Conservation (phyloP, 495 filamentous ascomycete genomes). For the Trichoderma gamsii region DNA sequence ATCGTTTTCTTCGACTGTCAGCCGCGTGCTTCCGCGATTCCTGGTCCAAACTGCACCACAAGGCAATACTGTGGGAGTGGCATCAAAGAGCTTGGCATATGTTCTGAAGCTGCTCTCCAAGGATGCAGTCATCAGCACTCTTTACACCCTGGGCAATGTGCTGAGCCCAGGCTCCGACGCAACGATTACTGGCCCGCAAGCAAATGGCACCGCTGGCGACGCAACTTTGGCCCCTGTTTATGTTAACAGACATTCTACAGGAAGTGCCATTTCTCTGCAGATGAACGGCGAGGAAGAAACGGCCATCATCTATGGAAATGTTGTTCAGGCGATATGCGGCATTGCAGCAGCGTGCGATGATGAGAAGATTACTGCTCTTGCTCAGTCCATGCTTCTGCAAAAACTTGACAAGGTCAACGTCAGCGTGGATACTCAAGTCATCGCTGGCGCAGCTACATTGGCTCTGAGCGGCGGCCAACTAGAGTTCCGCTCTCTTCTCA, state of each 20-base stretch:
- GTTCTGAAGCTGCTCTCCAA: slow-evolving; percentile 75
- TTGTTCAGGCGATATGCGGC: slow-evolving; percentile 82
- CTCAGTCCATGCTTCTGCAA: slow-evolving; percentile 92
- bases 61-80: slow-evolving; percentile 59
- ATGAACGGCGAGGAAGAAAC: slow-evolving; percentile 68
- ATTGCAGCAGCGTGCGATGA: slow-evolving; percentile 77
- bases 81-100: slow-evolving; percentile 74
- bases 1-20: slow-evolving; percentile 64
- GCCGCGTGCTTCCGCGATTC: slow-evolving; percentile 74
- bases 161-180: slow-evolving; percentile 62
- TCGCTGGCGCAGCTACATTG: slow-evolving; percentile 72
- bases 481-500: slow-evolving; percentile 79
- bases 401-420: slow-evolving; percentile 79
- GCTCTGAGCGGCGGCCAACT: slow-evolving; percentile 64
- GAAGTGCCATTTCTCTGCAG: slow-evolving; percentile 72
- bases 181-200: slow-evolving; percentile 28
- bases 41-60: slow-evolving; percentile 73
- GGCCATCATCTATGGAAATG: slow-evolving; percentile 62
- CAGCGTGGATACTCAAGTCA: slow-evolving; percentile 72
- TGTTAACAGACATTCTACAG: slow-evolving; percentile 52
- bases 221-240: slow-evolving; percentile 40
- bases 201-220: slow-evolving; percentile 29
- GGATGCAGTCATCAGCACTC: slow-evolving; percentile 86
- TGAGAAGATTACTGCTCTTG: slow-evolving; percentile 85
- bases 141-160: slow-evolving; percentile 91